These are phyloP conservation scores for Yamadazyma conglobata DNA, from an alignment of 1,139 yeast genomes.

Conservation along the genomic window DNA sequence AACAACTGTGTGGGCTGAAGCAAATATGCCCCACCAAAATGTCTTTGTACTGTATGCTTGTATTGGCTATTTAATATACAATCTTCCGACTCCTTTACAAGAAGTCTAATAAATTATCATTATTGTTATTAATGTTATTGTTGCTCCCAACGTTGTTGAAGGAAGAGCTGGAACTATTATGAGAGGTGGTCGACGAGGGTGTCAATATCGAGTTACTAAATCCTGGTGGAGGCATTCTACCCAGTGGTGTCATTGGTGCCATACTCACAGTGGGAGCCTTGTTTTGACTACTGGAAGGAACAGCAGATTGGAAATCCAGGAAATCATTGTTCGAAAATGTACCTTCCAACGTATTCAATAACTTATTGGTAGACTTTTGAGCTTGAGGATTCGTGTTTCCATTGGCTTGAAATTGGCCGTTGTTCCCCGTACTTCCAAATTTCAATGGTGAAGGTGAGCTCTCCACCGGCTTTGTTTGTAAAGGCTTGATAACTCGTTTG, in stretches of 20 bases:
- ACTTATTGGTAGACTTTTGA: constrained; percentile 1
- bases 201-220: constrained; percentile 11
- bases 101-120: too few species aligned
- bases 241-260: constrained; percentile 4
- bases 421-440: constrained; percentile 8
- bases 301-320: constrained; percentile 18
- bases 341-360: constrained; percentile 14
- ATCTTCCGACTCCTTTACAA: too few species aligned
- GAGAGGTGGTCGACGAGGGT: constrained; percentile 10
- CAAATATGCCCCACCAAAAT: too few species aligned
- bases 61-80: too few species aligned
- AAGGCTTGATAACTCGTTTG: constrained; percentile 10
- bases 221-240: constrained; percentile 13
- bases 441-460: constrained; percentile 5
- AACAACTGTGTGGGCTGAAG: too few species aligned
- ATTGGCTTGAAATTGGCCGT: constrained; percentile 1
- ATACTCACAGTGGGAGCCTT: too few species aligned
- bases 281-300: constrained; percentile 11
- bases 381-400: not conserved
- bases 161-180: too few species aligned
- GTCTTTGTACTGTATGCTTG: too few species aligned
- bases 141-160: too few species aligned
- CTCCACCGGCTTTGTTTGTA: constrained; percentile 6
- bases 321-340: constrained; percentile 13
- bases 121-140: too few species aligned